phyloP scores from a whole-genome alignment of 441 rosid species.

The Adansonia madagascariensis region DNA sequence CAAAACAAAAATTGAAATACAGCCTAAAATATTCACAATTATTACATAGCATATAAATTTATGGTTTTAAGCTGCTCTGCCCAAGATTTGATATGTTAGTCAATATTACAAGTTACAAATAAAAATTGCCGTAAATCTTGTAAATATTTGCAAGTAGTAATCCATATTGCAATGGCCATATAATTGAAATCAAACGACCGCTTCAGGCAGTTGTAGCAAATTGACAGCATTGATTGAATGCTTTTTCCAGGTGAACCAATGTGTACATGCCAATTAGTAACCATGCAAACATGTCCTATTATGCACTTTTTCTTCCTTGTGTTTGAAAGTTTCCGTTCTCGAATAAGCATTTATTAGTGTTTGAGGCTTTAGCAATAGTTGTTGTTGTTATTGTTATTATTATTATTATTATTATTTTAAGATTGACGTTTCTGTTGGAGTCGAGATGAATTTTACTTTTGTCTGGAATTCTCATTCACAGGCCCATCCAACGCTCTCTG shows the following conservation, averaged over 20 bases:
- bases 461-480: not conserved
- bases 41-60: not conserved
- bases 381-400: not conserved
- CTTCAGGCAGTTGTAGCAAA: not conserved
- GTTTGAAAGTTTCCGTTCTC: not conserved
- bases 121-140: no score
- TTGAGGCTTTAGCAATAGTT: not conserved
- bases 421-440: constrained; percentile 2
- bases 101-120: no score
- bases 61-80: no score
- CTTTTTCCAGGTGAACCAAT: not conserved
- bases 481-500: constrained; percentile 89
- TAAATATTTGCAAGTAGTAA: no score
- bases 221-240: not conserved
- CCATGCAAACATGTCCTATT: not conserved
- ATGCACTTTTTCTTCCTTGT: not conserved
- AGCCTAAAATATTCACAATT: no score
- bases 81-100: no score
- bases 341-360: not conserved
- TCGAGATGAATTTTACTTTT: not conserved
- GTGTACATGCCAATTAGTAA: not conserved
- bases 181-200: not conserved
- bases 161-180: not conserved
- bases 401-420: not conserved
- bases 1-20: no score